phyloP scores from a whole-genome alignment of 1,284 basidiomycete genomes.

The Malassezia cuniculi region DNA sequence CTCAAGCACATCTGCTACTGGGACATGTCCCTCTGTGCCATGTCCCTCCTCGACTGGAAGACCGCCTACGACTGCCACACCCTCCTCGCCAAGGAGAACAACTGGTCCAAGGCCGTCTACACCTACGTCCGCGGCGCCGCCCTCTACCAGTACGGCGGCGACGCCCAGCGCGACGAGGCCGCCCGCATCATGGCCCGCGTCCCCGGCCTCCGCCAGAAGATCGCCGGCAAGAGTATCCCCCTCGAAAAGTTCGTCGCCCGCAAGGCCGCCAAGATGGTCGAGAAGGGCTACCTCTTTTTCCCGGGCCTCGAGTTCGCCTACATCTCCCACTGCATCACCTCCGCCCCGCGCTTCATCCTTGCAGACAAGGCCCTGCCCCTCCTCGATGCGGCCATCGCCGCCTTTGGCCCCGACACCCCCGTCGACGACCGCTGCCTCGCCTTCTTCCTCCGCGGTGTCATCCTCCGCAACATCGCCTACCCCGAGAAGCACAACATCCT shows the following conservation, averaged over 20 bases:
- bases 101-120: conserved; percentile 45
- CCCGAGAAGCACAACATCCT: conserved; percentile 37
- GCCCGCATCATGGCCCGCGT: conserved; percentile 25
- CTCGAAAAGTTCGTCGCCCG: conserved; percentile 43
- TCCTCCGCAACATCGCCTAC: conserved; percentile 38
- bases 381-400: conserved; percentile 26
- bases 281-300: conserved; percentile 28
- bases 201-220: conserved; percentile 35
- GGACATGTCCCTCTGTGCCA: conserved; percentile 41
- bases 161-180: conserved; percentile 17
- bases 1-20: conserved; percentile 43
- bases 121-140: conserved; percentile 33
- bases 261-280: conserved; percentile 36
- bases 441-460: conserved; percentile 41
- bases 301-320: conserved; percentile 41
- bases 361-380: conserved; percentile 22
- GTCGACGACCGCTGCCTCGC: conserved; percentile 40
- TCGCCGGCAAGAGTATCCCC: conserved; percentile 43
- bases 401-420: conserved; percentile 21
- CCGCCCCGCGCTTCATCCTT: conserved; percentile 30
- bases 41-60: conserved; percentile 33
- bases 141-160: conserved; percentile 23
- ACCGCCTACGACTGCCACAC: conserved; percentile 27
- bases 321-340: conserved; percentile 42
- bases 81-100: conserved; percentile 35